phyloP scores from a whole-genome alignment of 2,329 filamentous ascomycete genomes.

The Verticillium albo-atrum region DNA sequence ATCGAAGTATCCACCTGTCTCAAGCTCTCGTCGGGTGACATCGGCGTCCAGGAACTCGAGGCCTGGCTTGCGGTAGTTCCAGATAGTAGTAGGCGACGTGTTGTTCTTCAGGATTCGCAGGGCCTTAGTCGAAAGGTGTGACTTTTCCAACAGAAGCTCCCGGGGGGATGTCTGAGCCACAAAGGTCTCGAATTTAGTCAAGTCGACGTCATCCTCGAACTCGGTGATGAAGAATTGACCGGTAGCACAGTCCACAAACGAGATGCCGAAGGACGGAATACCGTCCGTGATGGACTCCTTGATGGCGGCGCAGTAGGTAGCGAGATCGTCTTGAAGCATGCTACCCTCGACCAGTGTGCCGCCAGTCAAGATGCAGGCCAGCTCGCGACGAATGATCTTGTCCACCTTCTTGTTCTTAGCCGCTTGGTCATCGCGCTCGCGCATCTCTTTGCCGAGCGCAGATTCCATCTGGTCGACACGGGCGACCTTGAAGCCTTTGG shows the following conservation, averaged over 20 bases:
- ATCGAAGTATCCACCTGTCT: constrained; percentile 74
- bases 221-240: constrained; percentile 92
- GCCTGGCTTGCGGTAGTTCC: constrained; percentile 85
- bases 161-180: constrained; percentile 87
- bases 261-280: constrained; percentile 80
- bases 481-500: constrained; percentile 96
- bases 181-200: constrained; percentile 96
- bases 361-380: constrained; percentile 84
- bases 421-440: constrained; percentile 69
- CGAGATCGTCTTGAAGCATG: constrained; percentile 98
- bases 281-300: constrained; percentile 75
- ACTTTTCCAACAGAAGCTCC: constrained; percentile 87
- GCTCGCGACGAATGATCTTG: constrained; percentile 87
- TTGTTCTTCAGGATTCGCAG: constrained; percentile 95
- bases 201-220: constrained; percentile 85
- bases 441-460: constrained; percentile 94
- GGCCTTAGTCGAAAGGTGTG: constrained; percentile 78
- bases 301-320: constrained; percentile 92
- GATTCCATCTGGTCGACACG: constrained; percentile 96
- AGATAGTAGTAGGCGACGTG: constrained; percentile 85
- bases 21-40: constrained; percentile 74
- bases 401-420: constrained; percentile 69
- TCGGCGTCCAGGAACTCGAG: constrained; percentile 92
- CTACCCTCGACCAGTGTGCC: constrained; percentile 92
- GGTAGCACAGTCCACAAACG: constrained; percentile 92